Evolutionary conservation across 495 filamentous ascomycete genomes (phyloP).

Genomic region (Hypomontagnella monticulosa): DNA sequence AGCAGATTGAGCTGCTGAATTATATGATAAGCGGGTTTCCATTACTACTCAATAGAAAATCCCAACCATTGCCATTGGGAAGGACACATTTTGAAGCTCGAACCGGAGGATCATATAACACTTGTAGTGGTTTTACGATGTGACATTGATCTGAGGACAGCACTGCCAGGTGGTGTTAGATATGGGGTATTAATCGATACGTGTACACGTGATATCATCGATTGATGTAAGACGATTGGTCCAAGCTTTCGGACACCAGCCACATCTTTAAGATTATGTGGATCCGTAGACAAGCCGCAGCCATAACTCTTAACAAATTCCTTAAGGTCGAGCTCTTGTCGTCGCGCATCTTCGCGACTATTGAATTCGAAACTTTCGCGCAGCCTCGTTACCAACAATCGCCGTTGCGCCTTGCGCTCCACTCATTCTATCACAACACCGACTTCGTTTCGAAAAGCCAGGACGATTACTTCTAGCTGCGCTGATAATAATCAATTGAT

Average conservation of each 20-base stretch:
- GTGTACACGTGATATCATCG: too few relatives aligned
- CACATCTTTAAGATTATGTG: background rate
- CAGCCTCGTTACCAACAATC: constrained; percentile 8
- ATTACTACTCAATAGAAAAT: too few relatives aligned
- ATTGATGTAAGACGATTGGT: constrained; percentile 2
- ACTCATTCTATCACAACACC: constrained; percentile 2
- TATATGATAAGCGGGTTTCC: background rate
- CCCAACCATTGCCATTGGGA: too few relatives aligned
- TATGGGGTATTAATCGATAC: too few relatives aligned
- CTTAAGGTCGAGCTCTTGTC: constrained; percentile 19
- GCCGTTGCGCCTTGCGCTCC: constrained; percentile 24
- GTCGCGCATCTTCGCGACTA: constrained; percentile 44
- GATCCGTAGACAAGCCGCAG: too few relatives aligned
- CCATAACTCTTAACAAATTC: constrained; percentile 21
- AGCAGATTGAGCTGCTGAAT: too few relatives aligned
- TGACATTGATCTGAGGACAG: too few relatives aligned
- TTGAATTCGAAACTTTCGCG: constrained; percentile 36
- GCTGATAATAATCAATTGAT: constrained; percentile 10
- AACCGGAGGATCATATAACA: too few relatives aligned
- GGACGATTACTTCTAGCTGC: background rate
- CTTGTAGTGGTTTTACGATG: too few relatives aligned
- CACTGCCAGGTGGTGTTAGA: too few relatives aligned
- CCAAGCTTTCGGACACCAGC: background rate
- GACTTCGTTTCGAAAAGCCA: background rate
- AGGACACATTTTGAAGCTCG: too few relatives aligned